A percentile compares a stretch with the other conserved stretches of the same genome.
Conservation (phyloP, 768 basidiomycete genomes). For the Tephrocybe sp. region DNA sequence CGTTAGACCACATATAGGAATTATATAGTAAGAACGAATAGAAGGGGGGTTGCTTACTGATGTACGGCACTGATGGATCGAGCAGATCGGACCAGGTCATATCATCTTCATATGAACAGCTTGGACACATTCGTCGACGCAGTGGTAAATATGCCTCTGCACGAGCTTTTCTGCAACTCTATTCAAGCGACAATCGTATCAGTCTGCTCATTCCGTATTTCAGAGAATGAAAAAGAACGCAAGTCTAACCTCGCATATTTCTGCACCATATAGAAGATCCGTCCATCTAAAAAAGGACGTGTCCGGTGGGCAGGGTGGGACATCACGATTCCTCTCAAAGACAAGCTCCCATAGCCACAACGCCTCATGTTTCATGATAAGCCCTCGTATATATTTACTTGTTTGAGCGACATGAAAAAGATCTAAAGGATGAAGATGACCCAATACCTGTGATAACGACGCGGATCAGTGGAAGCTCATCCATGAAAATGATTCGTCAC, state of each 20-base stretch:
- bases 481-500: background rate
- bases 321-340: background rate
- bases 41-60: too few species aligned
- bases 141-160: background rate
- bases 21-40: too few species aligned
- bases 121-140: background rate
- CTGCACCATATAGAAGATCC: background rate
- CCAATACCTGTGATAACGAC: conserved; percentile 28
- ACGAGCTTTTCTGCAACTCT: background rate
- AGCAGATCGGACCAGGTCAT: too few species aligned
- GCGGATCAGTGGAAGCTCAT: background rate
- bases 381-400: conserved; percentile 30
- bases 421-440: conserved; percentile 31
- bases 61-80: too few species aligned
- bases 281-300: background rate
- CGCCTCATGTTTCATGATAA: conserved; percentile 27
- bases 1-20: background rate
- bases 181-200: too few species aligned
- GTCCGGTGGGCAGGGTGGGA: background rate
- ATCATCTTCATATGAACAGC: background rate
- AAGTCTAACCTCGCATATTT: background rate
- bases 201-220: too few species aligned
- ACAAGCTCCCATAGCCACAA: conserved; percentile 26
- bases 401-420: conserved; percentile 37
- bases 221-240: too few species aligned